A percentile compares a stretch with the other conserved stretches of the same genome.
These are phyloP conservation scores for Elsinoe australis DNA, from an alignment of 2,329 filamentous ascomycete species.

Conservation along the genomic window DNA sequence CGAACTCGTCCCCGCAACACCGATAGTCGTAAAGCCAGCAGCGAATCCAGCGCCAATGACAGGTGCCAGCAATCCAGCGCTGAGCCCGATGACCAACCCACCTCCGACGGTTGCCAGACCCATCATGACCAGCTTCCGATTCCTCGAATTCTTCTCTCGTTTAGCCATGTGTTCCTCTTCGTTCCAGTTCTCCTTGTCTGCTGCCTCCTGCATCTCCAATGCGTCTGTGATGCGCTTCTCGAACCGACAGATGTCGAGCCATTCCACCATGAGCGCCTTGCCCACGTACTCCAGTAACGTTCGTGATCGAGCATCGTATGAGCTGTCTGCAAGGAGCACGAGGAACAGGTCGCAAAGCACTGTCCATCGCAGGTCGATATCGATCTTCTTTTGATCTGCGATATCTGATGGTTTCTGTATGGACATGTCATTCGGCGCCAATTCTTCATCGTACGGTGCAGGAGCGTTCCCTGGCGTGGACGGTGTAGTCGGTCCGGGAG, in stretches of 20 bases:
- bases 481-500: constrained; percentile 26
- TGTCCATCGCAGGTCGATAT: constrained; percentile 95
- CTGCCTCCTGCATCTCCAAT: constrained; percentile 87
- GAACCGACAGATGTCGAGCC: constrained; percentile 91
- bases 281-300: constrained; percentile 77
- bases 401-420: constrained; percentile 78
- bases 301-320: constrained; percentile 84
- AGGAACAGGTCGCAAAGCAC: constrained; percentile 93
- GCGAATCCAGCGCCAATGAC: constrained; percentile 91
- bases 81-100: constrained; percentile 88
- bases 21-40: constrained; percentile 90
- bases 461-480: constrained; percentile 27
- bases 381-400: constrained; percentile 72
- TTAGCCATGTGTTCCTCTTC: constrained; percentile 89
- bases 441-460: constrained; percentile 52
- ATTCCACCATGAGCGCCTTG: constrained; percentile 68
- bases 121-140: constrained; percentile 86
- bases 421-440: constrained; percentile 64
- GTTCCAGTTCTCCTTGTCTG: constrained; percentile 95
- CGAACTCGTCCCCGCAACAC: constrained; percentile 76
- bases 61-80: constrained; percentile 82
- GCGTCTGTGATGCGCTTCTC: constrained; percentile 96
- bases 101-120: constrained; percentile 92
- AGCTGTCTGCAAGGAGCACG: constrained; percentile 88
- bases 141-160: constrained; percentile 72